Evolutionary conservation across 2,329 filamentous ascomycete species (phyloP), one percentile per base, ranked within the genome.

Genomic region (Xylaria sp.): DNA sequence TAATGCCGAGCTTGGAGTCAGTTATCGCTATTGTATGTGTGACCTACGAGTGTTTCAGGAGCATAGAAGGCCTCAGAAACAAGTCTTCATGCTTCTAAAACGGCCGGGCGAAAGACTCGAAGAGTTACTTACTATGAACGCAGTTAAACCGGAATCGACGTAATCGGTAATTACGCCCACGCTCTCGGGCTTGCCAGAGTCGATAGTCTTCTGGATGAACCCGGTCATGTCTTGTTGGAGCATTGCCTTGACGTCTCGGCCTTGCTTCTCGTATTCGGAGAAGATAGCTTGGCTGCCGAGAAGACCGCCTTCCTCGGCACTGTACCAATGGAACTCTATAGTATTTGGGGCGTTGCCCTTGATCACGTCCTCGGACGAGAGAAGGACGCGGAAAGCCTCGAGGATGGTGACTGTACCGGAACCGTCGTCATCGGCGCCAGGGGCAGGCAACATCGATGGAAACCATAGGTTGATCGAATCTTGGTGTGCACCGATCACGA

Each of bases 151-250:
- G 2, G 89, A 83, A 78, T 98, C 92, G 53, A 98, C 95, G 75
- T 87, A 98, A 81, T 98, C 95, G 4, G 92, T 94, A 76, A 98
- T 97, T 60, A 98, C 93, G 51, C 95, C 95, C 2, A 98, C 92
- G 54, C 90, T 91, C 84, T 98, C 95, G 4, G 89, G 87, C 80
- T 93, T 86, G 67, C 94, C 94, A 2, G 93, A 91, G 72, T 96
- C 92, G 21, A 96, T 82, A 0, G 94, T 97, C 75, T 90, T 90
- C 78, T 94, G 89, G 4, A 94, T 87, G 78, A 92, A 98, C 19
- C 95, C 95, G 1, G 93, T 97, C 95, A 98, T 98, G 81, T 98
- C 95, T 81, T 98, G 95, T 83, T 98, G 95, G 63, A 98, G 88
- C 96, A 98, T 98, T 39, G 95, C 95, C 82, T 95, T 97, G 79